Base-by-base conservation (phyloP, 805 yeast species). In the Metschnikowia santaceciliae region DNA sequence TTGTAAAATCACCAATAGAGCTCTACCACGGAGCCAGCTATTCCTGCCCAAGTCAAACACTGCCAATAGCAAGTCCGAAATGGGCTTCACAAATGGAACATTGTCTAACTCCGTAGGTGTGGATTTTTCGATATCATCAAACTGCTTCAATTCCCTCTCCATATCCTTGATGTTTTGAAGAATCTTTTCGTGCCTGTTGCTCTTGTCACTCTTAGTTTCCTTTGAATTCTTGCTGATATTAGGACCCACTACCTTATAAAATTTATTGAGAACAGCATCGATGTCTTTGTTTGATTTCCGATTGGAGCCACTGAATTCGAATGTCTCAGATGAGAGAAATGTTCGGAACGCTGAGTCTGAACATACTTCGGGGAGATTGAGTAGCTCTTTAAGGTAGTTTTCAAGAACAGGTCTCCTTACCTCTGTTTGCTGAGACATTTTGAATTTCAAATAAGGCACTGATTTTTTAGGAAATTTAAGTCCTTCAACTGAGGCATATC, bases 1-100 rank as follows among this genome's bases (percentile, higher is more conserved):
- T 65, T 90, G 97, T 48, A 91, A 69, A 3, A 91, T 81, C 4
- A 90, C 82, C 36, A 90, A 76, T 7, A 90, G 74, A 0, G 97
- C 96, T 41, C 90, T 74, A 0, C 96, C 97, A 48, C 96, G 72
- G 1, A 91, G 67, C 96, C 96, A 89, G 43, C 82, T 81, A 43
- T 81, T 82, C 15, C 72, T 75, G 48, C 81, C 79, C 20, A 88
- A 66, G 32, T 87, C 82, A 66, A 91, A 91, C 1, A 90, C 61
- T 0, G 85, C 73, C 17, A 88, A 77, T 47, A 90, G 76, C 10
- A 89, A 63, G 55, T 90, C 96, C 56, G 92, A 84, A 2, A 91
- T 83, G 0, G 96, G 95, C 60, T 83, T 86, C 13, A 90, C 85
- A 66, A 88, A 88, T 0, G 86, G 75, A 26, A 63, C 69, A 36